Conservation (phyloP, 768 basidiomycete species). For the Phaeotremella skinneri region DNA sequence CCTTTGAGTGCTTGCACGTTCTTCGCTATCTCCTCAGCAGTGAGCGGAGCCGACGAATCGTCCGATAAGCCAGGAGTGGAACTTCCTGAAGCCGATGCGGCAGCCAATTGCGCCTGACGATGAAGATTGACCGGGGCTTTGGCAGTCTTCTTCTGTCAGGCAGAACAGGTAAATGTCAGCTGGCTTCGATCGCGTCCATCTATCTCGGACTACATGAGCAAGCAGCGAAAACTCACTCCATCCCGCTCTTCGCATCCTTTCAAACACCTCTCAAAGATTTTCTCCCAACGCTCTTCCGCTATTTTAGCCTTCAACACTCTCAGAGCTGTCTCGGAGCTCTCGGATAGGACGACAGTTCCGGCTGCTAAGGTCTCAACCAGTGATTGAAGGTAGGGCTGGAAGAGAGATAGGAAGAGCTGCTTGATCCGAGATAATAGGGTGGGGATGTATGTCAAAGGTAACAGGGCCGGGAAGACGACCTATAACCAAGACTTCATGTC, state of each 20-base stretch:
- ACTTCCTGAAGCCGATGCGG: constrained; percentile 27
- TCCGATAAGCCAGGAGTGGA: constrained; percentile 32
- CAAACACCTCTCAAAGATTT: constrained; percentile 48
- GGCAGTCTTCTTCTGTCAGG: constrained; percentile 20
- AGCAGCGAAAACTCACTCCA: constrained; percentile 7
- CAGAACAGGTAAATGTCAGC: not conserved
- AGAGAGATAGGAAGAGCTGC: constrained; percentile 78
- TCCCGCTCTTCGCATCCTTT: constrained; percentile 26
- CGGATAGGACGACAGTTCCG: constrained; percentile 21
- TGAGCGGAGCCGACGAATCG: constrained; percentile 24
- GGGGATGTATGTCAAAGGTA: constrained; percentile 90
- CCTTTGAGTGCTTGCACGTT: constrained; percentile 89
- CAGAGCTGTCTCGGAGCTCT: constrained; percentile 23
- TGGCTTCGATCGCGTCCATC: not conserved
- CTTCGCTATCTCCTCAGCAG: constrained; percentile 82
- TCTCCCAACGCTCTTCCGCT: constrained; percentile 41
- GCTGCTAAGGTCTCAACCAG: constrained; percentile 71
- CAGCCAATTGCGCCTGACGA: constrained; percentile 37
- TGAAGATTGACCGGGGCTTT: constrained; percentile 30
- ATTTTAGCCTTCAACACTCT: constrained; percentile 29
- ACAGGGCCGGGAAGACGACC: constrained; percentile 95
- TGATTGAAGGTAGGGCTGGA: constrained; percentile 74
- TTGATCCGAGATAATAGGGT: constrained; percentile 79
- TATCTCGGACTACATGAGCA: constrained; percentile 2
- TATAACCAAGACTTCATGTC: constrained; percentile 52